phyloP scores from a whole-genome alignment of 2,329 filamentous ascomycete genomes.

The Metarhizium album region DNA sequence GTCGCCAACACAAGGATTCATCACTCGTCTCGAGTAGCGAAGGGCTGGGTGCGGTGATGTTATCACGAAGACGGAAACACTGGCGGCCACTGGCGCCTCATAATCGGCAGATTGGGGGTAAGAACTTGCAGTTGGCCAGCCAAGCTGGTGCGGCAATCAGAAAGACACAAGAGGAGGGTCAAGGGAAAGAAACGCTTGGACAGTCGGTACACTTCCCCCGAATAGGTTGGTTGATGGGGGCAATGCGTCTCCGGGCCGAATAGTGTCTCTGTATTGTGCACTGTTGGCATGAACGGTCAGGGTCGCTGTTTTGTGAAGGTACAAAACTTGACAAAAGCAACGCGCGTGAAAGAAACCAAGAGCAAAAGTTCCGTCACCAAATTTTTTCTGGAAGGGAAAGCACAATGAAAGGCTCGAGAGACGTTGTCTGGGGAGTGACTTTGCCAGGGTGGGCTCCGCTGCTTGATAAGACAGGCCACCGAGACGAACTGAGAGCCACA shows the following conservation, averaged over 20 bases:
- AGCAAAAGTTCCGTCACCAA: conserved; percentile 32
- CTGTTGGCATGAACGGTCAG: conserved; percentile 1
- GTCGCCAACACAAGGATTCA: conserved; percentile 24
- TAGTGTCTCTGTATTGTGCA: conserved; percentile 3
- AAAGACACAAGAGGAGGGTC: conserved; percentile 11
- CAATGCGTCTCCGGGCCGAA: conserved; percentile 7
- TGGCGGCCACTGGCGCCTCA: conserved; percentile 25
- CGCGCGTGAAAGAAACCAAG: conserved; percentile 21
- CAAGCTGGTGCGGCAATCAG: conserved; percentile 5
- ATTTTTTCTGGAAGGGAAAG: conserved; percentile 25
- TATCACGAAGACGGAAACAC: conserved; percentile 20
- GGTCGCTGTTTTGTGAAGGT: conserved; percentile 14
- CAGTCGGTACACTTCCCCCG: conserved; percentile 12
- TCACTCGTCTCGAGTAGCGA: conserved; percentile 25
- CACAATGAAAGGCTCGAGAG: conserved; percentile 19
- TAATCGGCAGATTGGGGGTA: conserved; percentile 23
- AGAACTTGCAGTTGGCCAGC: conserved; percentile 8
- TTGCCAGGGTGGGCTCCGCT: conserved; percentile 10
- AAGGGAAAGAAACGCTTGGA: conserved; percentile 4
- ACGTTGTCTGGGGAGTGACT: conserved; percentile 14
- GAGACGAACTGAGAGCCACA: no score
- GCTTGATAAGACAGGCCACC: conserved; percentile 6
- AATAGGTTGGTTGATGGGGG: conserved; percentile 12
- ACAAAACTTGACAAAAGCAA: conserved; percentile 24
- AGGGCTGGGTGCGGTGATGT: conserved; percentile 19